Evolutionary conservation across 257 asterid genomes (phyloP), one percentile per base, ranked within the genome.

Genomic region (Fraxinus excelsior): DNA sequence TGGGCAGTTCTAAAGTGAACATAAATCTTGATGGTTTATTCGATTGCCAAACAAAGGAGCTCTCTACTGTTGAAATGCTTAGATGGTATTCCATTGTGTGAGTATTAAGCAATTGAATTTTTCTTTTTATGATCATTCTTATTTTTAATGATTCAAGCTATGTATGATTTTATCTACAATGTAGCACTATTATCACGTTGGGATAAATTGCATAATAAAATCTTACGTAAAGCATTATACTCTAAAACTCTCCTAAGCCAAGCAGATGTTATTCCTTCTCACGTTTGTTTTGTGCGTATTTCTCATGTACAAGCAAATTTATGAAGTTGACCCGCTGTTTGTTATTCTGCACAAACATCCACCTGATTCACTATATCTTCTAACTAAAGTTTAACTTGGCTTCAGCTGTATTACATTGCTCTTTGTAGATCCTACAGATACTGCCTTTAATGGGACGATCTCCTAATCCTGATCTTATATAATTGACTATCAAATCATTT

Each of bases 51-150:
- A 90, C 96, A 23, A 89, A 88, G 66, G 90, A 90, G 75, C 96
- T 97, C 75, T 91, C 98, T 34, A 87, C 89, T 64, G 70, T 85
- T 70, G 99, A 92, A 91, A 92, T 90, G 97, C 86, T 92, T 60
- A 88, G 83, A 69, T 88, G 94, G 78, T 90, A 92, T 80, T 86
- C 83, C 73, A 86, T 89, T 84, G 82, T 95, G 99, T 95, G 86
- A 91, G 97, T 89, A 74, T 58, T 78, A 72, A 34, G 75, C 67
- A 75, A 31, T 62, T 44, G 6, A 14, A 14, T 72, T 62, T n/a
- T 68, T 64, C 53, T 35, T 58, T 32, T 73, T 73, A 70, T 40
- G 56, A 42, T 74, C 76, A 35, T 67, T 65, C 44, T 23, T 26
- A 14, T 9, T 7, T 58, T 21, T 66, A 37, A 11, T 70, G 11